Conservation (phyloP, 2,329 filamentous ascomycete genomes). For the Exophiala viscosa region DNA sequence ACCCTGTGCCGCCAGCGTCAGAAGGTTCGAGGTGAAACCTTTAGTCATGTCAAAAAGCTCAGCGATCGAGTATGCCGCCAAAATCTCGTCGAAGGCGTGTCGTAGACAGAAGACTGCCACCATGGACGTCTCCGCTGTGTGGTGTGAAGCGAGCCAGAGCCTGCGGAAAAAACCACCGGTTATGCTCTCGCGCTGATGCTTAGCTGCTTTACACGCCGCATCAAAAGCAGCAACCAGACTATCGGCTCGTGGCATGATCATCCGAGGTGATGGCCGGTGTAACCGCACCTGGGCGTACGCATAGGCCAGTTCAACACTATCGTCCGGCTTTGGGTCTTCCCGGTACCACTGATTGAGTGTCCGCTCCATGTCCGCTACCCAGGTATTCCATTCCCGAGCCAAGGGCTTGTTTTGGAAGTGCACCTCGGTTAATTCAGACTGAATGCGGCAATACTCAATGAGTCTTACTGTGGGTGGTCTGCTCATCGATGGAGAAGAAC, state of each 20-base stretch:
- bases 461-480: background rate
- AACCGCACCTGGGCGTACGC: slow-evolving; percentile 9
- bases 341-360: slow-evolving; percentile 11
- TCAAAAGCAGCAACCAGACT: slow-evolving; percentile 19
- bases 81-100: slow-evolving; percentile 26
- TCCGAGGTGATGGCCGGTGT: slow-evolving; percentile 18
- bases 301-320: slow-evolving; percentile 4
- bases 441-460: slow-evolving; percentile 13
- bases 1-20: slow-evolving; percentile 27
- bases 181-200: slow-evolving; percentile 9
- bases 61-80: slow-evolving; percentile 11
- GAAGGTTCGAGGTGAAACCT: slow-evolving; percentile 28
- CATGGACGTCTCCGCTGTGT: slow-evolving; percentile 21
- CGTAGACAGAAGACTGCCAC: slow-evolving; percentile 29
- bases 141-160: slow-evolving; percentile 18
- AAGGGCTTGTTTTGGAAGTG: slow-evolving; percentile 19
- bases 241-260: slow-evolving; percentile 5
- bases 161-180: slow-evolving; percentile 11
- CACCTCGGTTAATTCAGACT: slow-evolving; percentile 20
- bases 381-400: slow-evolving; percentile 14
- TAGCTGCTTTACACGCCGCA: slow-evolving; percentile 8
- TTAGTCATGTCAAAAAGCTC: slow-evolving; percentile 30
- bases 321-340: slow-evolving; percentile 1
- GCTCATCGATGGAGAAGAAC: too few species aligned
- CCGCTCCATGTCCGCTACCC: slow-evolving; percentile 14